Evolutionary conservation across 2,329 filamentous ascomycete species (phyloP), one percentile per base, ranked within the genome.

Genomic region (Trichophyton verrucosum): DNA sequence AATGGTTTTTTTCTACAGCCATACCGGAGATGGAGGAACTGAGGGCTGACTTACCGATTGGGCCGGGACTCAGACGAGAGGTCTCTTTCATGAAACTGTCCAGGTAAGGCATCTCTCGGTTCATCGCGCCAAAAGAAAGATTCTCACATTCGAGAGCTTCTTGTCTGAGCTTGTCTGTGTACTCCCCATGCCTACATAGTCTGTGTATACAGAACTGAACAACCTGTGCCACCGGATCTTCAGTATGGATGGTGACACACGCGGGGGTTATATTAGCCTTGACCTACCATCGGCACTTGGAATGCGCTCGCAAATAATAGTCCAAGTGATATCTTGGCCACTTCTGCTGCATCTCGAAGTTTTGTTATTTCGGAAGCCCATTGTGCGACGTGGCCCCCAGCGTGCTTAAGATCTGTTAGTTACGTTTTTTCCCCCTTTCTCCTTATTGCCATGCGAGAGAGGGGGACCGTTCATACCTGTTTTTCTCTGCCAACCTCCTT

Each of bases 71-170:
- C 24, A 67, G 44, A 4, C 67, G 64, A 30, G 65, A 64, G 1
- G 58, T 60, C 51, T 68, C 67, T 42, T 65, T 67, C 24, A 69
- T 47, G 22, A 68, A 65, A 42, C 66, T 68, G 24, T 69, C 67
- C 24, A 69, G 42, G 4, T 62, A 59, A 3, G 36, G 42, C 59
- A 68, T 47, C 20, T 65, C 61, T n/a, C 63, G 58, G 3, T 38
- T 22, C 11, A 67, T n/a, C 8, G 62, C 62, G 2, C 53, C 20
- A 3, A 64, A 20, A 6, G 46, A 51, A 3, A 51, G 11, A 24
- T 51, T 51, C 13, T 51, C 46, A 27, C 46, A 51, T 13, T 51
- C 46, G 9, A 13, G 46, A n/a, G 66, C 57, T 40, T 70, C 68
- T 9, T 66, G 47, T 3, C 65, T 61, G 13, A 70, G 57, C 1